Evolutionary conservation across 2,329 filamentous ascomycete genomes (phyloP).

Genomic region (Talaromyces sp.): DNA sequence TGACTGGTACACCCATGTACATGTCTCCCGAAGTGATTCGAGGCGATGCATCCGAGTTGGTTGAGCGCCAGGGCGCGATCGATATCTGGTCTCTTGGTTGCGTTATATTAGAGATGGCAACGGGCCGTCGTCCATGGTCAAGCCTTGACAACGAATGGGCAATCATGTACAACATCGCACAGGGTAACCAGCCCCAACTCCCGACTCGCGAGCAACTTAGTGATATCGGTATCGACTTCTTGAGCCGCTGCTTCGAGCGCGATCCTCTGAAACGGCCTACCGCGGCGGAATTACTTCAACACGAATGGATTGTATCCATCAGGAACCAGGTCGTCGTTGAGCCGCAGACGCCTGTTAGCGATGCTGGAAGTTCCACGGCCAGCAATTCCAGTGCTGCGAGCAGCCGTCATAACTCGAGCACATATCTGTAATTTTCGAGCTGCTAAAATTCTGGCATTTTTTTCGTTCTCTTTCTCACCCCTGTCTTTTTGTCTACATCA

Average conservation of each 20-base stretch:
- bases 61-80: constrained; percentile 77
- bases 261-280: constrained; percentile 76
- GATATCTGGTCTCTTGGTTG: constrained; percentile 97
- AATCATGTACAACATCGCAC: constrained; percentile 99
- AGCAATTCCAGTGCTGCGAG: constrained; percentile 14
- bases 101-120: constrained; percentile 96
- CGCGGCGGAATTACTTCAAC: constrained; percentile 84
- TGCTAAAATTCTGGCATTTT: background rate
- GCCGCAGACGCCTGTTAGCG: constrained; percentile 38
- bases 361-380: constrained; percentile 37
- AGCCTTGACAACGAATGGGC: constrained; percentile 98
- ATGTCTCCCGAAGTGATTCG: constrained; percentile 99
- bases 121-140: constrained; percentile 89
- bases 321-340: constrained; percentile 48
- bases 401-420: constrained; percentile 16
- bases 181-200: constrained; percentile 86
- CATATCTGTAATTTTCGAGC: background rate
- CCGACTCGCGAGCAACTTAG: constrained; percentile 81
- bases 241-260: constrained; percentile 79
- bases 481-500: background rate
- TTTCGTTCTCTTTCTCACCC: background rate
- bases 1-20: constrained; percentile 99
- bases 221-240: constrained; percentile 78
- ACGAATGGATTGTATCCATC: constrained; percentile 73
- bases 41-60: constrained; percentile 69